Conservation (phyloP, 108 stramenopile species). For the Cylindrotheca closterium region DNA sequence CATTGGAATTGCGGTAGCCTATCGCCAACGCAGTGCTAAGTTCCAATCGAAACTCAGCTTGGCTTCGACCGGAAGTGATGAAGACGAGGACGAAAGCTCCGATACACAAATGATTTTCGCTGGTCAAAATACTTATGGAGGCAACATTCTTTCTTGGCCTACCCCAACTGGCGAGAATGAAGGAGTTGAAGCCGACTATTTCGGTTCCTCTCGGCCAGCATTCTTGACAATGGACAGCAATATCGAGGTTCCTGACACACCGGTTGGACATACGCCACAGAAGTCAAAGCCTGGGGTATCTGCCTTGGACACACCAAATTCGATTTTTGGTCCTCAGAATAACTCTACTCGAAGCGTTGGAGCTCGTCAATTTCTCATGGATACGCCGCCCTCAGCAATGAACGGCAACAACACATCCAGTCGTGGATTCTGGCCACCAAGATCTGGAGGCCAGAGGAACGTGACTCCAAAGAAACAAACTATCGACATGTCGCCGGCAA, state of each 20-base stretch:
- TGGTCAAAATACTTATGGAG: too few relatives aligned
- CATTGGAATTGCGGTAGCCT: not conserved
- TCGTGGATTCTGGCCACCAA: not conserved
- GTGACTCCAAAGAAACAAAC: too few relatives aligned
- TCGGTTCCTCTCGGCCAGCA: not conserved
- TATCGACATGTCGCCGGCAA: not conserved
- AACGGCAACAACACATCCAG: not conserved
- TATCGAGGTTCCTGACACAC: slow-evolving; percentile 16
- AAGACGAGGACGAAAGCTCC: not conserved
- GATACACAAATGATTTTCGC: not conserved
- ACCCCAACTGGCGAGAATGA: too few relatives aligned
- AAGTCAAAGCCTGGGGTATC: not conserved
- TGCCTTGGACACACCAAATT: not conserved
- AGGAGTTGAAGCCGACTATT: not conserved
- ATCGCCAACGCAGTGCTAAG: not conserved
- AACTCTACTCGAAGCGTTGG: not conserved
- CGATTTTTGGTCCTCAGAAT: not conserved
- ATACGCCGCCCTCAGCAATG: not conserved
- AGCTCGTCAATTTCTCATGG: not conserved
- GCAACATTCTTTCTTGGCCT: too few relatives aligned
- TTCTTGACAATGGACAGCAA: slow-evolving; percentile 11
- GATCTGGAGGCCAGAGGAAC: too few relatives aligned
- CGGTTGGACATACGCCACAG: not conserved
- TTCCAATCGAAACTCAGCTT: not conserved
- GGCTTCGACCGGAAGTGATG: not conserved